These are phyloP conservation scores for Rhizopogon rudus DNA, from an alignment of 768 basidiomycete species.

Conservation along the genomic window DNA sequence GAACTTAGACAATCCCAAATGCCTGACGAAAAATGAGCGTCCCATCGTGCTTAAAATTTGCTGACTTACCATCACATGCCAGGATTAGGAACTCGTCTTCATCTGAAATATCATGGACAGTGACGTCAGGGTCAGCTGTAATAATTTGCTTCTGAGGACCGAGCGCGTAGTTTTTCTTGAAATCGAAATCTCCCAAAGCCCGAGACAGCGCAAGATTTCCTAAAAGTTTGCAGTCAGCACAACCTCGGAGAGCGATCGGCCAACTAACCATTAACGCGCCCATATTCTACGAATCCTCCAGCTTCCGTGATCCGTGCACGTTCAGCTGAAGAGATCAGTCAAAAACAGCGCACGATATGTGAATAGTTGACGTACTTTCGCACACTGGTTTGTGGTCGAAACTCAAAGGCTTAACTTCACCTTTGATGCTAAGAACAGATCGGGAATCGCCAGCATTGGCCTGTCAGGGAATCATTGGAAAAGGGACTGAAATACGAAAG, in stretches of 20 bases:
- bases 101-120: conserved; percentile 68
- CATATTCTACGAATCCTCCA: conserved; percentile 95
- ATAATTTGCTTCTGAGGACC: conserved; percentile 90
- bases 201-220: conserved; percentile 94
- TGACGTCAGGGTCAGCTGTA: conserved; percentile 91
- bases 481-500: background rate
- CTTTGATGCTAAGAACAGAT: conserved; percentile 80
- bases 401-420: conserved; percentile 83
- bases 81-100: conserved; percentile 97
- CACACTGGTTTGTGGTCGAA: conserved; percentile 95
- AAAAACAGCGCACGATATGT: conserved; percentile 1
- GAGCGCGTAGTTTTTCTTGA: conserved; percentile 88
- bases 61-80: conserved; percentile 85
- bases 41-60: background rate
- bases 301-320: conserved; percentile 81
- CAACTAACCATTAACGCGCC: conserved; percentile 88
- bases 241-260: background rate
- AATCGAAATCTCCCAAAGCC: conserved; percentile 96
- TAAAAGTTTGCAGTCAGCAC: conserved; percentile 23
- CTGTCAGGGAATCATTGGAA: conserved; percentile 35
- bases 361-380: conserved; percentile 47
- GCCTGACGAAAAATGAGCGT: conserved; percentile 43
- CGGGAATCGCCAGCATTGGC: conserved; percentile 98
- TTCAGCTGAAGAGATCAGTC: conserved; percentile 50
- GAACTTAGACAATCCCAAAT: conserved; percentile 98